Conservation (phyloP, 1,139 yeast species). For the Saccharomyces pastorianus region DNA sequence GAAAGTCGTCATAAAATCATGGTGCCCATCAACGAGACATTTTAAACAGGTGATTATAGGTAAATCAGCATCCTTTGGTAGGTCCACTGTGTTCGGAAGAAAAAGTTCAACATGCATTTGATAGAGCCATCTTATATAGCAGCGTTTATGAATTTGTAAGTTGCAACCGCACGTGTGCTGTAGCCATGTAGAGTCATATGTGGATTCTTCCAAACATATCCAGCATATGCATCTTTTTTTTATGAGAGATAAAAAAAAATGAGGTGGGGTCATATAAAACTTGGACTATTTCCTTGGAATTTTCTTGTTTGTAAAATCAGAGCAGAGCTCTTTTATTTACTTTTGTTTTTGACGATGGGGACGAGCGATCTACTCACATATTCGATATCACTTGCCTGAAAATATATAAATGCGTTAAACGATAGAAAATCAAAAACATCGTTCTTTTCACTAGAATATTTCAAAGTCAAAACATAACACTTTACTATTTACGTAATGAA, state of each 20-base stretch:
- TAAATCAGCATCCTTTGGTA: background rate
- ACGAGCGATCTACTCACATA: background rate
- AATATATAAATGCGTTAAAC: background rate
- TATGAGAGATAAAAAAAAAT: conserved; percentile 2
- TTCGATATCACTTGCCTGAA: background rate
- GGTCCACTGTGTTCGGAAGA: background rate
- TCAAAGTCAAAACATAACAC: background rate
- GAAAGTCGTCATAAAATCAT: background rate
- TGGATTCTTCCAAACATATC: conserved; percentile 19
- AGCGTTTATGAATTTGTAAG: conserved; percentile 18
- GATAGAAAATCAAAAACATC: background rate
- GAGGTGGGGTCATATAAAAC: background rate
- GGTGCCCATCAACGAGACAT: background rate
- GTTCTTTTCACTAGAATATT: background rate
- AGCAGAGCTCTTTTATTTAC: background rate
- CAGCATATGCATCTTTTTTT: conserved; percentile 12
- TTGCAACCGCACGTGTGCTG: conserved; percentile 20
- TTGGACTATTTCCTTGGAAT: background rate
- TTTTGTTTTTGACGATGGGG: background rate
- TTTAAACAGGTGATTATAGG: background rate
- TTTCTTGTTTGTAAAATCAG: background rate
- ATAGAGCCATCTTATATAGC: conserved; percentile 15
- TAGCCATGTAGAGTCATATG: conserved; percentile 11
- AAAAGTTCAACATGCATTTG: conserved; percentile 6
- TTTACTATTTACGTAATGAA: background rate